phyloP scores from a whole-genome alignment of 1,284 basidiomycete genomes.

The Porogramme epimiltina region DNA sequence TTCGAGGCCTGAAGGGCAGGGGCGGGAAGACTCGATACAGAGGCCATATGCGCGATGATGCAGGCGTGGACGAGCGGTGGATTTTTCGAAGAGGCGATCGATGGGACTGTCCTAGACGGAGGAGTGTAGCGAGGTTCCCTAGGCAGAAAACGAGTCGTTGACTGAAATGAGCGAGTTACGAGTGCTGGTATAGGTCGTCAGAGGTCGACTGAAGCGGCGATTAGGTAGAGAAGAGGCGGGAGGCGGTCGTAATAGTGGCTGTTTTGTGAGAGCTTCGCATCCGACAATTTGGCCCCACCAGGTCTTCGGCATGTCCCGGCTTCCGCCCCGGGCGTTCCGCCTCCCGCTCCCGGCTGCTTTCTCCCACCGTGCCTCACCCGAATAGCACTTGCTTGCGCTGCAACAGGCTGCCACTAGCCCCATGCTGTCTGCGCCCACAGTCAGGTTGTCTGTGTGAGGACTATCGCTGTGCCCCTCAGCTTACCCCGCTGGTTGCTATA shows the following conservation, averaged over 20 bases:
- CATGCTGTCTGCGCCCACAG: no score
- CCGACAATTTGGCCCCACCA: constrained; percentile 10
- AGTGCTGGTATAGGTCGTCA: constrained; percentile 2
- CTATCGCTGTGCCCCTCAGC: no score
- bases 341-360: no score
- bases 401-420: no score
- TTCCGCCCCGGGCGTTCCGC: not conserved
- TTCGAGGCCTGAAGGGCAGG: constrained; percentile 72
- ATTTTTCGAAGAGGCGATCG: constrained; percentile 8
- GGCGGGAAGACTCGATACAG: constrained; percentile 51
- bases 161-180: constrained; percentile 19
- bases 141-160: constrained; percentile 15
- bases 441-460: no score
- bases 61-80: not conserved
- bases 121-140: not conserved
- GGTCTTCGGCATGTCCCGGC: constrained; percentile 7
- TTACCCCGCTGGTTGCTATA: no score
- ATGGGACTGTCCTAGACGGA: constrained; percentile 4
- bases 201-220: constrained; percentile 7
- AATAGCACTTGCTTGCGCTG: no score
- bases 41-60: constrained; percentile 24
- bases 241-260: constrained; percentile 15
- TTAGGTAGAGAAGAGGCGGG: constrained; percentile 12
- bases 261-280: constrained; percentile 20
- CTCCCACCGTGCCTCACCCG: no score